These are phyloP conservation scores for Dendryphion nanum DNA, from an alignment of 2,329 filamentous ascomycete genomes.

Conservation along the genomic window DNA sequence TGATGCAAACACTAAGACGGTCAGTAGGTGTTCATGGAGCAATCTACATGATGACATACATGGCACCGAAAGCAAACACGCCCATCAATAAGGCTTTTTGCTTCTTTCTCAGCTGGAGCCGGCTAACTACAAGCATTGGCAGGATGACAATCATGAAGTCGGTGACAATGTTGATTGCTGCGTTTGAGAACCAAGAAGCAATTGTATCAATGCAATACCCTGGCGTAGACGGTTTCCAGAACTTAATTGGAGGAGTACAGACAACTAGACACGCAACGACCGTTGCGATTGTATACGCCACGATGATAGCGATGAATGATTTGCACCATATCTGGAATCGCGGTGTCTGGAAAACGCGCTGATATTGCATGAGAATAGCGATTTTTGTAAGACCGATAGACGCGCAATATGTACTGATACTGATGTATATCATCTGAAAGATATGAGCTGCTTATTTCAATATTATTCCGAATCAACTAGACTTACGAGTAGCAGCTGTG, in stretches of 20 bases:
- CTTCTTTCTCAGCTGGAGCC: slow-evolving; percentile 22
- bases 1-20: slow-evolving; percentile 29
- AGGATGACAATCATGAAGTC: slow-evolving; percentile 30
- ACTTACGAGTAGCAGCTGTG: slow-evolving; percentile 3
- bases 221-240: slow-evolving; percentile 23
- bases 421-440: slow-evolving; percentile 8
- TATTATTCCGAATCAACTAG: not conserved
- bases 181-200: slow-evolving; percentile 25
- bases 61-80: slow-evolving; percentile 32
- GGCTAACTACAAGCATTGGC: slow-evolving; percentile 31
- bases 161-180: slow-evolving; percentile 31
- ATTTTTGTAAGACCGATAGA: slow-evolving; percentile 27
- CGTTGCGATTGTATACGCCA: slow-evolving; percentile 24
- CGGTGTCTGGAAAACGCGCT: slow-evolving; percentile 29
- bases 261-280: slow-evolving; percentile 27
- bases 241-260: slow-evolving; percentile 26
- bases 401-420: slow-evolving; percentile 9
- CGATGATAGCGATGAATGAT: slow-evolving; percentile 22
- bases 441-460: too few species aligned
- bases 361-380: slow-evolving; percentile 35
- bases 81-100: slow-evolving; percentile 30
- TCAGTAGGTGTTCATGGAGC: too few species aligned
- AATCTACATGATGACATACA: too few species aligned
- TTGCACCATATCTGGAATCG: slow-evolving; percentile 22
- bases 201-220: slow-evolving; percentile 10